Base-by-base conservation (phyloP, 495 filamentous ascomycete species). In the Penicillium robsamsonii region DNA sequence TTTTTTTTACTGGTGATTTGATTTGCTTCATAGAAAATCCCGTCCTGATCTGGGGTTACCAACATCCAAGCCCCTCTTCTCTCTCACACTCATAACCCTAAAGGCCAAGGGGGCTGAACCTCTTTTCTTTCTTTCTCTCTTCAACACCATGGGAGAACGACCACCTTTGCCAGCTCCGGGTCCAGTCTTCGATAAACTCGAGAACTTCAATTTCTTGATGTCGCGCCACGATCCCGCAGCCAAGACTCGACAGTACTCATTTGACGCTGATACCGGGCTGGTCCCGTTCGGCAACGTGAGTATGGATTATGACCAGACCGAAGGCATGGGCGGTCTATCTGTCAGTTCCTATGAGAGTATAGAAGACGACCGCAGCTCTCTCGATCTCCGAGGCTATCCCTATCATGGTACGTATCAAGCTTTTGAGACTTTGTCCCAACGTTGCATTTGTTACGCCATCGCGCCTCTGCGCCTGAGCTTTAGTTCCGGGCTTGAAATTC, bases 311-410 rank as follows among this genome's bases (percentile, higher is more conserved):
- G 75, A 79, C 53, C 75, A 75, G 44, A 77, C 75, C 4, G 75
- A 79, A 55, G 75, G 75, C 47, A 70, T 77, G 68, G 75, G 75
- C 40, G 75, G 75, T 18, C 57, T 79, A 12, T 79, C 75, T 15
- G 75, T 79, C 64, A 79, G 75, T 60, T 79, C 75, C 37, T 79
- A 79, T 60, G 75, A 79, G 47, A 77, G 74, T 55, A 70, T 79
- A 56, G 75, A 79, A 6, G 74, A 77, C 56, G 75, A 79, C 27
- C 74, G 72, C 52, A 68, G 60, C 43, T 71, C 74, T 33, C 65
- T 77, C 48, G 75, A 78, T 69, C 61, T 77, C 38, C 61, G 73
- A 57, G 70, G 69, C 41, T 77, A 78, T 67, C 70, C 73, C 29
- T 77, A 76, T 72, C 70, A 75, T 64, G 68, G 73, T 78, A 73